Base-by-base conservation (phyloP, 2,329 filamentous ascomycete genomes). In the Sarocladium strictum region DNA sequence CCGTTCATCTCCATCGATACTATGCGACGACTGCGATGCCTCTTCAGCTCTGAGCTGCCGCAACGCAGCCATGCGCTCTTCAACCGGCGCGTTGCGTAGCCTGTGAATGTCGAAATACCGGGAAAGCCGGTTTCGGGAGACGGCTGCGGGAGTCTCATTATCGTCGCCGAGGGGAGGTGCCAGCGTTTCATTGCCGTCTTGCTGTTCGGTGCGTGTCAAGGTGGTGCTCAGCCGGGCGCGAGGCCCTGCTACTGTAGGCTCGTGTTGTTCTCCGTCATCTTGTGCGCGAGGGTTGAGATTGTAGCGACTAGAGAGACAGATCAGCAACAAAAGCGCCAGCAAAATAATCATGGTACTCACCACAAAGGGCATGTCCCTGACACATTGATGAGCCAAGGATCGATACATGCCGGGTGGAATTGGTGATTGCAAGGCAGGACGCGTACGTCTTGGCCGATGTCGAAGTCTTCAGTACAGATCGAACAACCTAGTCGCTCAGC, bases 381-480 rank as follows among this genome's bases (percentile, higher is more conserved):
- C 11, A 88, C 79, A 55, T 87, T 85, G 57, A 87, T 72, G 41
- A 88, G 71, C 85, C 85, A 88, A 3, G 84, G 85, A 61, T 88
- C 85, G 55, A 88, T 78, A 61, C 85, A 88, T 45, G 74, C 73
- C 1, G 85, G 84, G 61, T 88, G 85, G 62, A 83, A 88, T 58
- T 85, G 83, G 66, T 88, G 85, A 55, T 81, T 71, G 64, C 85
- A 88, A 33, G 85, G 85, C 38, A 88, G 68, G 1, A 88, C 82
- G 43, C 85, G 77, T 53, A 88, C 81, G 61, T 87, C 83, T 62
- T 87, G 80, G 14, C 85, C 85, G 17, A 83, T 75, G 2, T 66
- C 76, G 61, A 88, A 88, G 61, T 87, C 84, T 58, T 88, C 85
- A 2, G 84, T 86, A 63, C 85, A 88, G 56, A 88, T 87, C 1